These are phyloP conservation scores for Arthrinium phaeospermum DNA, from an alignment of 2,329 filamentous ascomycete species.

Conservation along the genomic window DNA sequence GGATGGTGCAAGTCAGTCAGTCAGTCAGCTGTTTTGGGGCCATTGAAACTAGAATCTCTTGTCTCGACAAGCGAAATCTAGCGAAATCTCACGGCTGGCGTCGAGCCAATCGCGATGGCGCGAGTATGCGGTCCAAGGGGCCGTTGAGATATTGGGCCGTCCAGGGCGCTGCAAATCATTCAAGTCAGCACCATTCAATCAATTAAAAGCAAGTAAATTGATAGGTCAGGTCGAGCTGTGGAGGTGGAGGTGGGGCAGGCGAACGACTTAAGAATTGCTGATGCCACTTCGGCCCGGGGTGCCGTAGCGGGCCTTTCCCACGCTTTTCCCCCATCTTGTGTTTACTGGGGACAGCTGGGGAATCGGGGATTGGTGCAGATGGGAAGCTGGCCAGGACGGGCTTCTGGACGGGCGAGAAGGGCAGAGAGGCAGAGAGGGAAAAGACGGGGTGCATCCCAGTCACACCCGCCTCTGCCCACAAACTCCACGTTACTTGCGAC, in stretches of 20 bases:
- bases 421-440: conserved; percentile 5
- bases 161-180: neutral
- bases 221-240: neutral
- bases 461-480: neutral
- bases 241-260: neutral
- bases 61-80: conserved; percentile 15
- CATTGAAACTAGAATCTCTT: conserved; percentile 9
- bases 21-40: neutral
- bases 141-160: conserved; percentile 9
- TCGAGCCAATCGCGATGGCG: neutral
- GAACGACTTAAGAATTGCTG: neutral
- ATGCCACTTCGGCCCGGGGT: conserved; percentile 39
- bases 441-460: conserved; percentile 4
- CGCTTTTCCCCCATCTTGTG: neutral
- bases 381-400: neutral
- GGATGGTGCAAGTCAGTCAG: neutral
- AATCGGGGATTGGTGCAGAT: neutral
- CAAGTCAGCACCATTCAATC: neutral
- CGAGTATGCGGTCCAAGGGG: conserved; percentile 2
- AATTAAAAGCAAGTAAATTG: neutral
- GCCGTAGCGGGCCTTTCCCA: conserved; percentile 33
- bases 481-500: neutral
- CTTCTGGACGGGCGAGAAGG: neutral
- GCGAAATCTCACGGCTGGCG: neutral
- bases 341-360: conserved; percentile 3